phyloP scores from a whole-genome alignment of 768 basidiomycete species.

The Daedaleopsis nitida region DNA sequence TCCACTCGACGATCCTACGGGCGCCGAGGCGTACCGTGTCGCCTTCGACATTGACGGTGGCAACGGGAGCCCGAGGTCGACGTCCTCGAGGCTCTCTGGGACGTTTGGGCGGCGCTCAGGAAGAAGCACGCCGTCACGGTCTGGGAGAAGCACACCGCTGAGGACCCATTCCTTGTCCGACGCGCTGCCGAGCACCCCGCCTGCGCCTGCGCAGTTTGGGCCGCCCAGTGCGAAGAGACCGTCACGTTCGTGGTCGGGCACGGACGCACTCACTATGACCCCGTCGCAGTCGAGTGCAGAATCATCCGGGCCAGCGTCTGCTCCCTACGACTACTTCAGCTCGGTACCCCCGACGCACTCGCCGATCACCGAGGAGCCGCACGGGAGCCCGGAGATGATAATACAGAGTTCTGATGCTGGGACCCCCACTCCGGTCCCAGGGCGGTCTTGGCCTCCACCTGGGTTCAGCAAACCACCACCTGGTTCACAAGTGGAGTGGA shows the following conservation, averaged over 20 bases:
- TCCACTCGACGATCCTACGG: slow-evolving; percentile 67
- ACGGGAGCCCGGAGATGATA: slow-evolving; percentile 13
- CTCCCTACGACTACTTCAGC: slow-evolving; percentile 18
- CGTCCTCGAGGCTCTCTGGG: not conserved
- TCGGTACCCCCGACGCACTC: slow-evolving; percentile 13
- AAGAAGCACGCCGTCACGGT: slow-evolving; percentile 12
- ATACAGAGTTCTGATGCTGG: not conserved
- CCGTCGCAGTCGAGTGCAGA: not conserved
- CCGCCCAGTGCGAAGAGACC: slow-evolving; percentile 1
- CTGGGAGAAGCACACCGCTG: slow-evolving; percentile 7
- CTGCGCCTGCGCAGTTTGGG: not conserved
- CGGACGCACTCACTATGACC: not conserved
- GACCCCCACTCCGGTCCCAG: not conserved
- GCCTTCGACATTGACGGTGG: not conserved
- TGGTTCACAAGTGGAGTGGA: slow-evolving; percentile 6
- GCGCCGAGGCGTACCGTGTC: slow-evolving; percentile 29
- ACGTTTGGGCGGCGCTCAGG: slow-evolving; percentile 6
- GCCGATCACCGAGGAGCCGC: slow-evolving; percentile 27
- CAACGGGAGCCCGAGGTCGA: not conserved
- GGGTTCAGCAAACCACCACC: slow-evolving; percentile 1
- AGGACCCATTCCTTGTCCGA: slow-evolving; percentile 16
- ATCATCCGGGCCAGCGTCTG: not conserved
- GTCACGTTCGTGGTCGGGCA: slow-evolving; percentile 18
- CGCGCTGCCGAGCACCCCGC: slow-evolving; percentile 5
- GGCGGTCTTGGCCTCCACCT: not conserved